Conservation (phyloP, 306 rosid species). For the Albizia julibrissin region DNA sequence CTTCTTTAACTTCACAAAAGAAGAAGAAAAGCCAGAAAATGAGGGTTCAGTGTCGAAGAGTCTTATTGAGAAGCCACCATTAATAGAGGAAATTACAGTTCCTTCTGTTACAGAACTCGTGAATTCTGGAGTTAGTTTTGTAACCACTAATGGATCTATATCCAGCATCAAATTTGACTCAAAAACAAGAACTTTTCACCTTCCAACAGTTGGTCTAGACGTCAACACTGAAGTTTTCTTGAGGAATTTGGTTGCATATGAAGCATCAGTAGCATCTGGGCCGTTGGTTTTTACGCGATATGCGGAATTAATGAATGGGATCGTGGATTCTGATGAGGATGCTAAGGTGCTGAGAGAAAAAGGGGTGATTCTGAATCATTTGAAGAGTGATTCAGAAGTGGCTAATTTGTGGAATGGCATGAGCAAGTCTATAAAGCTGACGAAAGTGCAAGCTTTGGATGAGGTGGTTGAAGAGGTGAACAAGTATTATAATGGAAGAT, state of each 20-base stretch:
- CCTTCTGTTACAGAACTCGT: slow-evolving; percentile 61
- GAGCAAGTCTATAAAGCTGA: slow-evolving; percentile 58
- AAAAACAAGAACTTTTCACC: slow-evolving; percentile 48
- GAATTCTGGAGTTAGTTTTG: slow-evolving; percentile 50
- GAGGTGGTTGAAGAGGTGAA: slow-evolving; percentile 62
- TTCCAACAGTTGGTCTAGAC: slow-evolving; percentile 51
- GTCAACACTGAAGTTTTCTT: slow-evolving; percentile 49
- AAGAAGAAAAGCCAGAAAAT: slow-evolving; percentile 17
- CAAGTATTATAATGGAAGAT: slow-evolving; percentile 45
- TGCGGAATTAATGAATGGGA: slow-evolving; percentile 61
- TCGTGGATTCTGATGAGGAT: slow-evolving; percentile 56
- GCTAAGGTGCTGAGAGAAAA: slow-evolving; percentile 45
- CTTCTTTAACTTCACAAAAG: slow-evolving; percentile 28
- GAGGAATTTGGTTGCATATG: slow-evolving; percentile 61
- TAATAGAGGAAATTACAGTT: slow-evolving; percentile 68
- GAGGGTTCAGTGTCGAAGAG: not conserved
- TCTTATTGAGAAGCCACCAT: slow-evolving; percentile 49
- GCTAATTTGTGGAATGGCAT: slow-evolving; percentile 57
- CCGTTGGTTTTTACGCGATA: slow-evolving; percentile 56
- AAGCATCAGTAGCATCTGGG: slow-evolving; percentile 57
- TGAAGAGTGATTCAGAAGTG: slow-evolving; percentile 63
- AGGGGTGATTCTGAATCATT: slow-evolving; percentile 50
- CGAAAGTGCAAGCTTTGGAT: slow-evolving; percentile 58
- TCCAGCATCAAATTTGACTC: slow-evolving; percentile 53
- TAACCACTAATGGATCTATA: slow-evolving; percentile 46